Base-by-base conservation (phyloP, 805 yeast genomes). In the Candida ficus region DNA sequence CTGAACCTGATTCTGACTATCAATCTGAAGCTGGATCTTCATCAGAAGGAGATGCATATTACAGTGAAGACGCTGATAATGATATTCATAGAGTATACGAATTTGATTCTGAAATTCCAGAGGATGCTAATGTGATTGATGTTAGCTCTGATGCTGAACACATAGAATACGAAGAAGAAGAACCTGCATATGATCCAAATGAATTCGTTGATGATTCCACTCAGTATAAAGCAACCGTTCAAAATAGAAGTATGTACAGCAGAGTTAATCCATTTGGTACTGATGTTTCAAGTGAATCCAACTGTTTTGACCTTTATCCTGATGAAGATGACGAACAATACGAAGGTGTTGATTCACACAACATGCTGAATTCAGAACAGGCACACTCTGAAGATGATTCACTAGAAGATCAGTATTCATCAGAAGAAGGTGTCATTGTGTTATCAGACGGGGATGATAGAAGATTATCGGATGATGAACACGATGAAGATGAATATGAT, bases 211-310 rank as follows among this genome's bases (percentile, higher is more conserved):
- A 44, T 16, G 48, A 41, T n/a, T 9, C 33, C 10, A n/a, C 35
- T 2, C 14, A 33, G 6, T 47, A 45, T 19, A 32, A 42, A 8
- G 35, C 41, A 3, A 35, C 42, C 38, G 47, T 45, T 5, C 54
- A 50, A 21, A 16, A 12, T 12, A 27, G 31, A 23, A 46, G 46
- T 17, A 36, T 41, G 33, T 49, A 48, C 18, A 33, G 21, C 5
- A 8, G 12, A 11, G n/a, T 10, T 12, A 21, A 26, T 31, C 37
- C 38, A 3, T 36, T 19, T 20, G 43, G 38, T 14, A 14, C 38
- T 7, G 4, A 28, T 16, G 21, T 5, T 7, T 3, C 13, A 28
- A 28, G 22, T 3, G 27, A 25, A 18, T n/a, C 22, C 4, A 33
- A 33, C 12, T 25, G 13, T 13, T 17, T 26, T 18, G 17, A 9